These are phyloP conservation scores for Moricandia moricandioides DNA, from an alignment of 345 rosid genomes.

Conservation along the genomic window DNA sequence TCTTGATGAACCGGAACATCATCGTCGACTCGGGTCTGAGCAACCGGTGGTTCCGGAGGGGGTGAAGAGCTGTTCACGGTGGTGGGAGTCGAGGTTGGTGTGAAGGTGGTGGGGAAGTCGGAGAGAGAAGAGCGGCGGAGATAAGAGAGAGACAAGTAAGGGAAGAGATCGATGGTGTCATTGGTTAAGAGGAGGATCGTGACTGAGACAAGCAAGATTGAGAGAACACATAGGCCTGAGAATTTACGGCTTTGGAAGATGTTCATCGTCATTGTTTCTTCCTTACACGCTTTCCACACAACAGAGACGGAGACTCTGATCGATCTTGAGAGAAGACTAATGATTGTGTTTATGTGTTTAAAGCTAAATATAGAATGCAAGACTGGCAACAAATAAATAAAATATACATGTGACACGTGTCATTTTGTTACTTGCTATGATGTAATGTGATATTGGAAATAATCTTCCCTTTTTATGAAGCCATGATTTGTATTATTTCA, in stretches of 20 bases:
- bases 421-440: background rate
- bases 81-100: constrained; percentile 18
- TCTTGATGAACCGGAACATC: constrained; percentile 15
- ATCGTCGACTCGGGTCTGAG: background rate
- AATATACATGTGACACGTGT: constrained; percentile 7
- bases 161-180: constrained; percentile 35
- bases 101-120: constrained; percentile 12
- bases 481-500: background rate
- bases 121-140: constrained; percentile 42
- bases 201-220: constrained; percentile 44
- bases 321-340: constrained; percentile 15
- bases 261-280: constrained; percentile 27
- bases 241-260: constrained; percentile 35
- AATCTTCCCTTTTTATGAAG: background rate
- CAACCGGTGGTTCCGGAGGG: background rate
- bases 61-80: background rate
- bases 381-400: background rate
- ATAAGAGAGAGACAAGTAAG: constrained; percentile 42
- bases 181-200: constrained; percentile 43
- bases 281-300: background rate
- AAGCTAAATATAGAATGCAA: constrained; percentile 26
- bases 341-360: background rate
- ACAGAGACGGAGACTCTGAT: constrained; percentile 24
- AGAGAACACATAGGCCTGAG: constrained; percentile 44
- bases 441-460: constrained; percentile 15